Base-by-base conservation (phyloP, 1,284 basidiomycete species). In the Melampsora americana region DNA sequence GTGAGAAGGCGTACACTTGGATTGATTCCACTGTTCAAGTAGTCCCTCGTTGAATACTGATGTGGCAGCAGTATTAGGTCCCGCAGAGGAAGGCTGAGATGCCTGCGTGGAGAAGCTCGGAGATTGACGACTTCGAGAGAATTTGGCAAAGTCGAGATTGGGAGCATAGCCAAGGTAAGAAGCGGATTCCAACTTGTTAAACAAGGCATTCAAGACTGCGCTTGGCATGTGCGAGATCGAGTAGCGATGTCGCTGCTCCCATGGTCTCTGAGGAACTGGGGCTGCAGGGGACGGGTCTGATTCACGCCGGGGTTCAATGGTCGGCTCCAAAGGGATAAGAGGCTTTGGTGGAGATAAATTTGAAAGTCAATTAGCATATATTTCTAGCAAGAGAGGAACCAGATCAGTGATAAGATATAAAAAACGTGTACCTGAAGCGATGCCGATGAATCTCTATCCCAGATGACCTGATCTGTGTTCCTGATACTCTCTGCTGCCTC, bases 241-340 rank as follows among this genome's bases (percentile, higher is more conserved):
- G 48, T 50, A 68, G 32, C 66, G 73, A 14, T 67, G 73, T 3
- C 50, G 73, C 23, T 66, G 53, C 32, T 68, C 59, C 73, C 73
- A 60, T 48, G 65, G 73, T 59, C 73, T 53, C 53, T 75, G 65
- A 20, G 73, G 64, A 42, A 68, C n/a, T 39, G 73, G 73, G 23
- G 73, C 73, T 20, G 59, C 66, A 26, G 65, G 73, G n/a, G 23
- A 61, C 28, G 73, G 73, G 35, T 75, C 73, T 16, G 73, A 75
- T 26, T 67, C 73, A 18, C 66, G 65, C 7, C 73, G 48, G 12
- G 44, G 53, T 18, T 74, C 71, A 23, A 23, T 7, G 9, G 42
- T 26, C 20, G 6, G 56, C 9, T 30, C 28, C 32, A n/a, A 26
- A 26, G 23, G 61, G 39, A 53, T 46, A 50, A 50, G 11, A 23